Conservation (phyloP, 768 basidiomycete species). For the Mycena amicta region DNA sequence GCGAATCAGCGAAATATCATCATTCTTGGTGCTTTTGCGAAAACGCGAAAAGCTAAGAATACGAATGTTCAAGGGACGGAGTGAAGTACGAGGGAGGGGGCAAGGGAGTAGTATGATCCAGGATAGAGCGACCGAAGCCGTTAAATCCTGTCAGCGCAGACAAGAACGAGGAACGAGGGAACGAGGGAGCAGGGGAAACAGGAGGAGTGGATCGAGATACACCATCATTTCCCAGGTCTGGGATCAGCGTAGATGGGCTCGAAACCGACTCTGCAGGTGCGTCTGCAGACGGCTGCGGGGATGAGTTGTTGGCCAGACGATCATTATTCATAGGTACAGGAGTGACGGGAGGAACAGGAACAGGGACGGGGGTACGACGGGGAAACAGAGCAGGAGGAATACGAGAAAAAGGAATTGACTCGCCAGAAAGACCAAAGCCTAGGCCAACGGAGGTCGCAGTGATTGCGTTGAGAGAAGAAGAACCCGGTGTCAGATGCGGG, state of each 20-base stretch:
- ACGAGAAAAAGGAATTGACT: conserved; percentile 13
- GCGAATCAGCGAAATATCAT: conserved; percentile 8
- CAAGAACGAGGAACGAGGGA: conserved; percentile 1
- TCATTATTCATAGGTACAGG: conserved; percentile 14
- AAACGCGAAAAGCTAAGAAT: conserved; percentile 3
- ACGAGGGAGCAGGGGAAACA: neutral
- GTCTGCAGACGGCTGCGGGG: conserved; percentile 7
- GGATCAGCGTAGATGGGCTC: neutral
- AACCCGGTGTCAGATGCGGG: conserved; percentile 1
- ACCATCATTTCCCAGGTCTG: neutral
- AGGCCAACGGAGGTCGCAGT: conserved; percentile 4
- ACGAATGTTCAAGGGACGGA: conserved; percentile 3
- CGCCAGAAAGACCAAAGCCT: conserved; percentile 10
- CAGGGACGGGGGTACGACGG: too few relatives aligned
- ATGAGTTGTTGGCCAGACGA: conserved; percentile 14
- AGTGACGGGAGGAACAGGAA: conserved; percentile 7
- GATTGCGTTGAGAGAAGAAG: conserved; percentile 17
- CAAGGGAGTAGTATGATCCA: neutral
- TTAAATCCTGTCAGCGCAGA: conserved; percentile 4
- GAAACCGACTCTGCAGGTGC: conserved; percentile 1
- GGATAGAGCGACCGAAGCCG: conserved; percentile 13
- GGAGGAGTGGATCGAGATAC: conserved; percentile 2
- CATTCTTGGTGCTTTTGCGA: conserved; percentile 1
- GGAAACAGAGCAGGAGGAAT: neutral
- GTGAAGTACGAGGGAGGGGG: conserved; percentile 5